Percentiles rank a stretch among this genome's conserved stretches.
Evolutionary conservation across 805 yeast genomes (phyloP).

Genomic region (Brettanomyces nanus): DNA sequence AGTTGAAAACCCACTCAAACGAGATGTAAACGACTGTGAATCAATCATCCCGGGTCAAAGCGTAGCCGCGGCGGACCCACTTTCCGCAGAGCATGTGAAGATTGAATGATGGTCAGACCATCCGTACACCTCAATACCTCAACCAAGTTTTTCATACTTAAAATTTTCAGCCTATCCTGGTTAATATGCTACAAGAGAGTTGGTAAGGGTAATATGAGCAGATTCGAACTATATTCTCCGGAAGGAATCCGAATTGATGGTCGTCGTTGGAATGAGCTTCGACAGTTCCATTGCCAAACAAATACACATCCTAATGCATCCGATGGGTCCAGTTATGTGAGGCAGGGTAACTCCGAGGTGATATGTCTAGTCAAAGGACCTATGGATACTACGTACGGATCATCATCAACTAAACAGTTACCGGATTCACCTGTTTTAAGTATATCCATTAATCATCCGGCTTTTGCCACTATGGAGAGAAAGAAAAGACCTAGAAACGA

Average conservation of each 20-base stretch:
- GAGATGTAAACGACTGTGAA: too few species aligned
- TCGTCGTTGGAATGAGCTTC: slow-evolving; percentile 87
- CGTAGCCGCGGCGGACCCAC: too few species aligned
- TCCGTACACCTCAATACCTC: too few species aligned
- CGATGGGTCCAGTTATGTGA: slow-evolving; percentile 89
- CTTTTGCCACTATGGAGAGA: slow-evolving; percentile 73
- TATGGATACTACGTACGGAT: slow-evolving; percentile 52
- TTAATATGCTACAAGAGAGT: too few species aligned
- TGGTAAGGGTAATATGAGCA: slow-evolving; percentile 15
- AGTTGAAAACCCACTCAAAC: too few species aligned
- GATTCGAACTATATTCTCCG: slow-evolving; percentile 83
- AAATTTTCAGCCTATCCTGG: too few species aligned
- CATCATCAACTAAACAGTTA: slow-evolving; percentile 43
- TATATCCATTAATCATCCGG: slow-evolving; percentile 64
- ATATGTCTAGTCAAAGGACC: slow-evolving; percentile 87
- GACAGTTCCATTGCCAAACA: slow-evolving; percentile 70
- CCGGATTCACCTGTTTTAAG: slow-evolving; percentile 51
- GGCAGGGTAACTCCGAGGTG: slow-evolving; percentile 87
- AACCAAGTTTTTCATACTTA: too few species aligned
- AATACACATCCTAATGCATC: slow-evolving; percentile 84
- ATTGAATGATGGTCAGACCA: too few species aligned
- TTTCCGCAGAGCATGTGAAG: too few species aligned
- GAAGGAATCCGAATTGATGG: slow-evolving; percentile 94
- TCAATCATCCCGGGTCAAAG: too few species aligned
- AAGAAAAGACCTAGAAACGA: slow-evolving; percentile 62